A percentile compares a stretch with the other conserved stretches of the same genome.
Evolutionary conservation across 176 grass and related monocot genomes (phyloP).

Genomic region (Hsuehochloa calcarea): DNA sequence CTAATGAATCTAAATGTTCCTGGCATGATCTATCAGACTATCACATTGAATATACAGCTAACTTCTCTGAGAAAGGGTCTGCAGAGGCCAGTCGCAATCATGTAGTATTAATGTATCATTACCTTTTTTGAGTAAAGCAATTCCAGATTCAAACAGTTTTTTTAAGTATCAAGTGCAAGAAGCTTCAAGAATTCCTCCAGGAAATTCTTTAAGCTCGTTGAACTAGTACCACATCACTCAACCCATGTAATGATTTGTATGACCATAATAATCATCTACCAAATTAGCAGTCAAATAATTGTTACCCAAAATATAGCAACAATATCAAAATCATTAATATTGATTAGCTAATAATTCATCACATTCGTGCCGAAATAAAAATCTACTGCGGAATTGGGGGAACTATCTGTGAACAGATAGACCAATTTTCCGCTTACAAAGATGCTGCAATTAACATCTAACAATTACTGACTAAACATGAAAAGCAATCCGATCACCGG

Average conservation of each 20-base stretch:
- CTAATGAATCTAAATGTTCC: conserved; percentile 5
- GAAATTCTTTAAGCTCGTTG: neutral
- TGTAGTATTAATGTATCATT: neutral
- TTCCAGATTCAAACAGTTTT: neutral
- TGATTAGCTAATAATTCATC: neutral
- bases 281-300: neutral
- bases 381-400: neutral
- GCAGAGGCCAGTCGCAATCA: neutral
- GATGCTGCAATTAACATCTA: neutral
- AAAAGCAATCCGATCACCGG: neutral
- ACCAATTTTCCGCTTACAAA: neutral
- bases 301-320: neutral
- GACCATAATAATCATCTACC: neutral
- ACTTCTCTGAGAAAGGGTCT: neutral
- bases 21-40: neutral
- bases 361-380: neutral
- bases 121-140: neutral
- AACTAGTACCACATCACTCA: neutral
- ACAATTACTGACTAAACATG: neutral
- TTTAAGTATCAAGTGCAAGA: neutral
- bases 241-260: neutral
- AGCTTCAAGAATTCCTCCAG: neutral
- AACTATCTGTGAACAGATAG: conserved; percentile 13
- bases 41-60: neutral
- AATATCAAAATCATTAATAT: neutral